Evolutionary conservation across 345 rosid species (phyloP), one percentile per base, ranked within the genome.

Genomic region (Xanthoceras sorbifolium): DNA sequence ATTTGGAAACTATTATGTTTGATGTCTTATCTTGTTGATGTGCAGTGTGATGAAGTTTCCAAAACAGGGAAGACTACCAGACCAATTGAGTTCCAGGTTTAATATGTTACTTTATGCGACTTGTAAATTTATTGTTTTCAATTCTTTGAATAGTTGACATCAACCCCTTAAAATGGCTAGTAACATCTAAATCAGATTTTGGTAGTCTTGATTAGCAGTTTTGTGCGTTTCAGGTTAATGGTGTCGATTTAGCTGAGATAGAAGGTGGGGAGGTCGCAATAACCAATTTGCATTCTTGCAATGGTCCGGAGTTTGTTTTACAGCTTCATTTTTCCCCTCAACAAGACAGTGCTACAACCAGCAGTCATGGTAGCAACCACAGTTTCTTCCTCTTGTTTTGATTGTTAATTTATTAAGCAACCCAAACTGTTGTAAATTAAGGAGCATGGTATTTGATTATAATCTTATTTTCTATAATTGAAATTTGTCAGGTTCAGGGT

Each of bases 11-110:
- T 48, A 57, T 26, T 61, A 28, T 29, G 15, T 75, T 54, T 72
- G 10, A 72, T 64, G 20, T 48, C 29, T 4, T 67, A 6, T 54
- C 54, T 46, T 75, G 25, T 57, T 77, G 76, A 40, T 62, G 18
- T 83, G 83, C 84, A 90, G 97, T 89, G 91, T 78, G 97, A 92
- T 79, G 93, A 87, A 69, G 67, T 83, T 70, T 85, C 87, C 61
- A 38, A 78, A 22, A 67, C 62, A 38, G 84, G 92, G 77, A 89
- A 80, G 83, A 93, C 94, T 11, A 61, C 66, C 25, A 82, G 78
- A 70, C 94, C 91, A 66, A 82, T 91, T 76, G 83, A 80, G 79
- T 91, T 93, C 72, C 83, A 88, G 97, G 93, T 89, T 72, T 63
- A 17, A n/a, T n/a, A 25, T 22, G 42, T 72, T 74, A 29, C 54